Conservation (phyloP, 805 yeast species). For the Torulaspora indica region DNA sequence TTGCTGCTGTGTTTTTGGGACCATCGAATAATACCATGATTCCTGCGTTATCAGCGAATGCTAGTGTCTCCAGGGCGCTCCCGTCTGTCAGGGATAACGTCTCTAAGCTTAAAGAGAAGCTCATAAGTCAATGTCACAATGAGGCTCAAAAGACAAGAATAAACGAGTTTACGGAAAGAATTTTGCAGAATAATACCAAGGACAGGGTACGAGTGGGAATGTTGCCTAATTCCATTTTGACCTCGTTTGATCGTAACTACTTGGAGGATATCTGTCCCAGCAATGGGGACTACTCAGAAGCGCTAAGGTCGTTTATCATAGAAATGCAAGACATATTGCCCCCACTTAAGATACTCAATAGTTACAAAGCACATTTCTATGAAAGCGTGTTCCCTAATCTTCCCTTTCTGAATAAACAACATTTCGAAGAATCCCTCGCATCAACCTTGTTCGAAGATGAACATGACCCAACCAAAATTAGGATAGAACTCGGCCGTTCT, state of each 20-base stretch:
- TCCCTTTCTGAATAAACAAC: slow-evolving; percentile 28
- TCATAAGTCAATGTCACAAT: slow-evolving; percentile 26
- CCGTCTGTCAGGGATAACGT: slow-evolving; percentile 24
- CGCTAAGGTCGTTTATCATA: slow-evolving; percentile 21
- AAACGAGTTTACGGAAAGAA: slow-evolving; percentile 28
- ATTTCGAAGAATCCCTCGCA: slow-evolving; percentile 31
- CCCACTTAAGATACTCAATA: slow-evolving; percentile 22
- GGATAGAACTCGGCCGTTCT: slow-evolving; percentile 26
- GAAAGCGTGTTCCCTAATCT: slow-evolving; percentile 27
- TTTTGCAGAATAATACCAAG: slow-evolving; percentile 25
- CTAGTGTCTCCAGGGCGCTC: slow-evolving; percentile 28
- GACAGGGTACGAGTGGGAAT: slow-evolving; percentile 23
- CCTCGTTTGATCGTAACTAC: slow-evolving; percentile 23
- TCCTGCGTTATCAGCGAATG: slow-evolving; percentile 29
- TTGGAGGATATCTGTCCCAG: slow-evolving; percentile 29
- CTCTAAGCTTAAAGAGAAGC: slow-evolving; percentile 23
- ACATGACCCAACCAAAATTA: slow-evolving; percentile 20
- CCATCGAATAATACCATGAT: slow-evolving; percentile 31
- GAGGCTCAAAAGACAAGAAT: slow-evolving; percentile 23
- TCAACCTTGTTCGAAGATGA: slow-evolving; percentile 22
- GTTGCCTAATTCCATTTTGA: slow-evolving; percentile 22
- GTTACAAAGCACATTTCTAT: slow-evolving; percentile 29
- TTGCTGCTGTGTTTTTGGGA: slow-evolving; percentile 30
- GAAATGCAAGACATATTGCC: slow-evolving; percentile 29
- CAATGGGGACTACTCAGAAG: slow-evolving; percentile 26